Conservation (phyloP, 2,329 filamentous ascomycete genomes). For the Pseudogymnoascus sp. region DNA sequence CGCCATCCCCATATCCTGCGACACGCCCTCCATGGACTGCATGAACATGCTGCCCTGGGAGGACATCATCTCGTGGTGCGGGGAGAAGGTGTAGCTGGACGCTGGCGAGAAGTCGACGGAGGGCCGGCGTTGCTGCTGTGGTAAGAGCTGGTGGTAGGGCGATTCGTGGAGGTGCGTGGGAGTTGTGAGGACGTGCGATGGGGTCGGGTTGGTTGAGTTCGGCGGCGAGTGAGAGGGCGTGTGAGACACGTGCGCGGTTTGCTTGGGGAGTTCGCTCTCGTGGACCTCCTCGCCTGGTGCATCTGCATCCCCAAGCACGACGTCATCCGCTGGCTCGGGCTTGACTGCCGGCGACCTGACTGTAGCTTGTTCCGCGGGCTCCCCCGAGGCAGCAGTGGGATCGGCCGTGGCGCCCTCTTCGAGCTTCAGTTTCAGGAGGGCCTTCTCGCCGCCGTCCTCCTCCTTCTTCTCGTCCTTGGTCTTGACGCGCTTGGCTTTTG, state of each 20-base stretch:
- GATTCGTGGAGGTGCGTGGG: neutral
- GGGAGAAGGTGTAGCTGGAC: neutral
- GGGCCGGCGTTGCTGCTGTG: neutral
- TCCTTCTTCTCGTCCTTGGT: conserved; percentile 8
- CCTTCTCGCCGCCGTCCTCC: conserved; percentile 1
- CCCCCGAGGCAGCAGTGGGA: neutral
- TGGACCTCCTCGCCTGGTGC: neutral
- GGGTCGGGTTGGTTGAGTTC: neutral
- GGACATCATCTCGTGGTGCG: neutral
- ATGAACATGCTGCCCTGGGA: neutral
- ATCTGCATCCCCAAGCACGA: neutral
- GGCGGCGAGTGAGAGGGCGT: neutral
- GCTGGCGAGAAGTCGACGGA: neutral
- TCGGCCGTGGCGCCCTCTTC: neutral
- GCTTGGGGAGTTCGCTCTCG: neutral
- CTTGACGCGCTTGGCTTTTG: neutral
- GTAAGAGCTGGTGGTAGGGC: neutral
- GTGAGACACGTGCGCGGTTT: neutral
- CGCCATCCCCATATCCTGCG: neutral
- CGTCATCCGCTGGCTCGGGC: neutral
- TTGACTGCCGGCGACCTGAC: neutral
- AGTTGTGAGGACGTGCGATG: neutral
- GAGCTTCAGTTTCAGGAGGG: neutral
- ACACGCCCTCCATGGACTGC: neutral
- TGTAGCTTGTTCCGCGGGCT: neutral